Evolutionary conservation across 2,329 filamentous ascomycete genomes (phyloP), one percentile per base, ranked within the genome.

Genomic region (Pseudogymnoascus destructans): DNA sequence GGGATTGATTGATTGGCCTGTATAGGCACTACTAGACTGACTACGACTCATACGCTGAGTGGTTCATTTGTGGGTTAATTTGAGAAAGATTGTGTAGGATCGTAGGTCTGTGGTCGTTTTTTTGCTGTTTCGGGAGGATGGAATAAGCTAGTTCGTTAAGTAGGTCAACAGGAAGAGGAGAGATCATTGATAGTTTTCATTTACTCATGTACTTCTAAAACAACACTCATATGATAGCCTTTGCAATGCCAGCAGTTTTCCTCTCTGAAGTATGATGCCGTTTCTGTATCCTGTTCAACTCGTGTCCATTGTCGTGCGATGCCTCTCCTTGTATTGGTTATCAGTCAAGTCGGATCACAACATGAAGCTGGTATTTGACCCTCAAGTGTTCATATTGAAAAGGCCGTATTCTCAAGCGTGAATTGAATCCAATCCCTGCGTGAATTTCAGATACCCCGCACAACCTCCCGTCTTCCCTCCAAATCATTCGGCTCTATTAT

Each of bases 111-210:
- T 27, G 42, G 13, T 11, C 42, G 9, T 8, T 36, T 36, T 36
- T 23, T 46, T 23, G 9, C 19, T 10, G 21, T 23, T 46, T 46
- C 5, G 6, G 11, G 15, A 15, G 42, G n/a, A 49, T 27, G 42
- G 42, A 49, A 49, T 27, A 49, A 49, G 23, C 42, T 23, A 27
- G 42, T 21, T 25, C 42, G 21, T 46, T 46, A 49, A 49, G 23
- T 49, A 17, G 42, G 42, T 49, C 13, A 27, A 49, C n/a, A 49
- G n/a, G 42, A 49, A 49, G 21, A 49, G 42, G 42, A 49, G 8
- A 27, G 42, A 27, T 49, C 42, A 49, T 49, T 17, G 10, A 49
- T 49, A 49, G 23, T 49, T 49, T 49, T 49, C 42, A 49, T 49
- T 49, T 49, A 27, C 42, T 27, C 21, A 23, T 49, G 42, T 49